A percentile compares a stretch with the other conserved stretches of the same genome.
phyloP scores from a whole-genome alignment of 495 filamentous ascomycete genomes.

The Aspergillus egyptiacus region DNA sequence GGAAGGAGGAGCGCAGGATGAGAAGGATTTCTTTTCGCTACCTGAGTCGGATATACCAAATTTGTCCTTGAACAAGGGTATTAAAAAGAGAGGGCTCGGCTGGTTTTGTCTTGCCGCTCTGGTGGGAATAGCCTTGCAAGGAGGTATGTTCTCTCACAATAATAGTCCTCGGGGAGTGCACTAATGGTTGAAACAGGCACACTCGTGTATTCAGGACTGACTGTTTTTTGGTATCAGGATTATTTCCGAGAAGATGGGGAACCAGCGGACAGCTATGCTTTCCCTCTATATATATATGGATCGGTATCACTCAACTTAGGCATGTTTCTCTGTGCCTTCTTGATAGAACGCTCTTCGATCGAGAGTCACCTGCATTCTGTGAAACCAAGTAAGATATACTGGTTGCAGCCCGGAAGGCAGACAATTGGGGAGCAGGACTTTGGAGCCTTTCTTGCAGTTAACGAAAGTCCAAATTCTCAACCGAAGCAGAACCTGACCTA shows the following conservation, averaged over 20 bases:
- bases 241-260: constrained; percentile 28
- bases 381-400: constrained; percentile 34
- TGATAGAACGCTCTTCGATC: constrained; percentile 34
- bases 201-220: constrained; percentile 29
- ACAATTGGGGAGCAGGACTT: constrained; percentile 38
- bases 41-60: constrained; percentile 40
- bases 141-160: constrained; percentile 19
- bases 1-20: constrained; percentile 8
- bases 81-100: constrained; percentile 22
- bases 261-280: constrained; percentile 31
- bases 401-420: constrained; percentile 40
- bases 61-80: constrained; percentile 44
- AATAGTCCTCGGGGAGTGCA: not conserved
- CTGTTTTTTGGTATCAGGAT: constrained; percentile 27
- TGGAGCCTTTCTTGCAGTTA: constrained; percentile 30
- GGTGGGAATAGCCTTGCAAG: constrained; percentile 27
- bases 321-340: constrained; percentile 39
- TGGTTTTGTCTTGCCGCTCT: constrained; percentile 35
- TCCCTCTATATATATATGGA: constrained; percentile 34
- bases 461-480: constrained; percentile 17
- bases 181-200: constrained; percentile 19
- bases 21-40: constrained; percentile 8
- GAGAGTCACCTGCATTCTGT: constrained; percentile 25
- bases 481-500: constrained; percentile 22
- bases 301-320: constrained; percentile 31